Base-by-base conservation (phyloP, 2,329 filamentous ascomycete genomes). In the Fusarium abutilonis region DNA sequence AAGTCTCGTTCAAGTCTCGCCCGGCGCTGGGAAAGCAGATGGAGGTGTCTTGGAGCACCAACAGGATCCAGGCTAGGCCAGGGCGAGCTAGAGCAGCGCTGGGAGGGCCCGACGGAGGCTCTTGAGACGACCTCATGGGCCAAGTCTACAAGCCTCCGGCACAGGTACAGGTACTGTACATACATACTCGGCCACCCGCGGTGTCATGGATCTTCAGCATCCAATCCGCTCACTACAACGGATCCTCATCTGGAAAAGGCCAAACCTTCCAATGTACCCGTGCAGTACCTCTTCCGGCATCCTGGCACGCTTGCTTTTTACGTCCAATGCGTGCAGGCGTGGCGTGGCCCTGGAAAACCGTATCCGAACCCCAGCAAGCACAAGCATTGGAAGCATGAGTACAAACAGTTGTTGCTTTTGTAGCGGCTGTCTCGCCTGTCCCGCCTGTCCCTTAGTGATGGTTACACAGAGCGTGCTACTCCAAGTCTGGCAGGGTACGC, bases 391-490 rank as follows among this genome's bases (percentile, higher is more conserved):
- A 19, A 8, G 17, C 23, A 26, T 26, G 8, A 26, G 19, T 4
- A 19, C 19, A 19, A 19, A 19, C 19, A 26, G 23, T 26, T 26
- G 23, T 26, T 26, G 4, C 23, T 48, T 58, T 54, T 63, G 51
- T 23, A 61, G 60, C 50, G 60, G 56, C 56, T 64, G 61, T 57
- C 52, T 52, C 56, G 62, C 44, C 56, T 52, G 50, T 51, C 40
- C 17, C 38, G 56, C 28, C 35, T 19, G n/a, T 56, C n/a, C 29
- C 52, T 51, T 58, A 58, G 51, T 46, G 44, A 53, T 61, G 46
- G 66, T 56, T 63, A 66, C 66, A 69, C 66, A 66, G 52, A 64
- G 52, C 53, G 52, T 66, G 49, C 65, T 67, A 68, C 64, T 61
- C 64, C 64, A 31, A 58, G 54, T 63, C 52, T 55, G 60, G 64